Conservation (phyloP, 2,329 filamentous ascomycete species). For the Exophiala calicioides region DNA sequence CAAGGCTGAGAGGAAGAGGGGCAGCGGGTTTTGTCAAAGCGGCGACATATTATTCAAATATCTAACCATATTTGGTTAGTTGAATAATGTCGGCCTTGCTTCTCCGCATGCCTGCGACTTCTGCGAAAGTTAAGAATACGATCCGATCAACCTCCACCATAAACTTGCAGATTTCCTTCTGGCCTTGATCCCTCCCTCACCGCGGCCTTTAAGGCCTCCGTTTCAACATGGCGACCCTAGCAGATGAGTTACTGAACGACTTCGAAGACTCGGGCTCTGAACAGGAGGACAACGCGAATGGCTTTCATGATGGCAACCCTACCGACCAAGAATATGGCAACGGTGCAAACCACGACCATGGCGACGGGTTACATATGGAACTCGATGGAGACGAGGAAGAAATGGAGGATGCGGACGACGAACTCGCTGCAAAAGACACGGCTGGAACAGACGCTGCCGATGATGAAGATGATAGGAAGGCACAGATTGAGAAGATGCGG, state of each 20-base stretch:
- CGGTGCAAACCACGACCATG: constrained; percentile 27
- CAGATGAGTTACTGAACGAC: constrained; percentile 88
- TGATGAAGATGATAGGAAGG: constrained; percentile 69
- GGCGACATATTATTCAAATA: too few species aligned
- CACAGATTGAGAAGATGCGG: constrained; percentile 80
- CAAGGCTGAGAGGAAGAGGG: too few species aligned
- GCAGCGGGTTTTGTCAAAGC: too few species aligned
- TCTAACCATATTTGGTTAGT: too few species aligned
- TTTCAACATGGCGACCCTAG: constrained; percentile 76
- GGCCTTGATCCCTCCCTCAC: too few species aligned
- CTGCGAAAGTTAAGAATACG: too few species aligned
- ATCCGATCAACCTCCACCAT: too few species aligned
- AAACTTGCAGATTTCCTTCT: too few species aligned
- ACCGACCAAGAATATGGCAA: constrained; percentile 10
- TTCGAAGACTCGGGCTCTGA: constrained; percentile 86
- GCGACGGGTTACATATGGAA: constrained; percentile 36
- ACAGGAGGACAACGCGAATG: constrained; percentile 61
- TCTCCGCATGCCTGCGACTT: too few species aligned
- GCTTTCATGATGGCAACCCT: constrained; percentile 47
- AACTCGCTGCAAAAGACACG: constrained; percentile 43
- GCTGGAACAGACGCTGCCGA: constrained; percentile 61
- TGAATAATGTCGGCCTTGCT: too few species aligned
- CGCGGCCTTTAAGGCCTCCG: too few species aligned
- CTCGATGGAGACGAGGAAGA: constrained; percentile 39
- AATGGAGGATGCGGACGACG: constrained; percentile 33